phyloP scores from a whole-genome alignment of 768 basidiomycete genomes.

The Leucocoprinus birnbaumii region DNA sequence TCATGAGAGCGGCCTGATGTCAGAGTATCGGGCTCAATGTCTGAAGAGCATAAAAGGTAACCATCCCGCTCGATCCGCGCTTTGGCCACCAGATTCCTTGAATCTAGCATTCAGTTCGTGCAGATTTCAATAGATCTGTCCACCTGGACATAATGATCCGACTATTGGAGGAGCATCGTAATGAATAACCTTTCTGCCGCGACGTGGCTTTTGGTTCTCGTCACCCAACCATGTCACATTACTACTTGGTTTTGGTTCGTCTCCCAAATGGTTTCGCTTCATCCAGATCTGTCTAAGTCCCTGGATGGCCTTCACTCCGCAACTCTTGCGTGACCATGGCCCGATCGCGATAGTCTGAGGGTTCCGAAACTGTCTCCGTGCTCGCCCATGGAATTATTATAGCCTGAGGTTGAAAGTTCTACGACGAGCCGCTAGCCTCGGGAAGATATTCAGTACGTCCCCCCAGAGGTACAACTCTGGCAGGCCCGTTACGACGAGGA shows the following conservation, averaged over 20 bases:
- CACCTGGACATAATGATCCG: conserved; percentile 4
- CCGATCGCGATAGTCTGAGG: no score
- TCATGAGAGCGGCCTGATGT: neutral
- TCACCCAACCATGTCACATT: conserved; percentile 4
- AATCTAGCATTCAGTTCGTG: neutral
- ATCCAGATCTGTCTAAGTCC: neutral
- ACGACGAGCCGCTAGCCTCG: no score
- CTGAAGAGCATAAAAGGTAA: neutral
- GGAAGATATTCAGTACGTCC: no score
- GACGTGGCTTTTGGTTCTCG: conserved; percentile 7
- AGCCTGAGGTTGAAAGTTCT: no score
- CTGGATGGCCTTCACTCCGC: no score
- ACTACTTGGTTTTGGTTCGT: neutral
- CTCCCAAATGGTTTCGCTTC: neutral
- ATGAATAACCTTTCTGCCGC: conserved; percentile 12
- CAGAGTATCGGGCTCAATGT: conserved; percentile 5
- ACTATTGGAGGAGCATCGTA: conserved; percentile 1
- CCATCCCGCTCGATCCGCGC: conserved; percentile 13
- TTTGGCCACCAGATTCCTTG: neutral
- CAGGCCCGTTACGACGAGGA: neutral
- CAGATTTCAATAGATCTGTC: conserved; percentile 9
- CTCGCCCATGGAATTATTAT: no score
- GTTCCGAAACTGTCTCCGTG: no score
- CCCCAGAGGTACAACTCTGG: no score
- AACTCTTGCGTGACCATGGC: no score